phyloP scores from a whole-genome alignment of 2,329 filamentous ascomycete genomes.

The Aspergillus sp. region DNA sequence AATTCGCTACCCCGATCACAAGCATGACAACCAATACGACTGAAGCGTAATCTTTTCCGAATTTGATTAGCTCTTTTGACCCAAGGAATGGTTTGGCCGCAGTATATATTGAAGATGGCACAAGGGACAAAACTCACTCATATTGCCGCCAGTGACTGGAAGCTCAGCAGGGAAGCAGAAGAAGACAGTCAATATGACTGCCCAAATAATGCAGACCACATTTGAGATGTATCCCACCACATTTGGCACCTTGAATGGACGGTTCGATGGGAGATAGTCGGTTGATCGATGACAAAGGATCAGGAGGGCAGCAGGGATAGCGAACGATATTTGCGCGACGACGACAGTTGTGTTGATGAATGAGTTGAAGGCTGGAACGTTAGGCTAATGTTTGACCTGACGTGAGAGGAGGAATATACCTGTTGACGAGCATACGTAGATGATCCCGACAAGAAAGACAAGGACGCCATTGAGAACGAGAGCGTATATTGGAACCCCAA shows the following conservation, averaged over 20 bases:
- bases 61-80: neutral
- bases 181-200: conserved; percentile 21
- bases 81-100: neutral
- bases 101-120: neutral
- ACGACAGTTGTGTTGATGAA: conserved; percentile 25
- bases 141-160: conserved; percentile 22
- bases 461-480: conserved; percentile 16
- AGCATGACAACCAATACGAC: conserved; percentile 21
- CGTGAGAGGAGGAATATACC: conserved; percentile 8
- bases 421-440: conserved; percentile 23
- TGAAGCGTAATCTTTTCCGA: conserved; percentile 19
- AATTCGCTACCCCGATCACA: conserved; percentile 20
- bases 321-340: conserved; percentile 24
- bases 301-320: conserved; percentile 20
- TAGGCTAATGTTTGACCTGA: neutral
- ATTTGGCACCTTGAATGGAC: conserved; percentile 15
- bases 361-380: conserved; percentile 21
- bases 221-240: conserved; percentile 20
- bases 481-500: conserved; percentile 19
- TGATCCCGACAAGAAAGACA: conserved; percentile 21
- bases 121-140: conserved; percentile 19
- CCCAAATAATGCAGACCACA: conserved; percentile 17
- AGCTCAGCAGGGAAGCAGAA: conserved; percentile 21
- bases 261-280: conserved; percentile 17
- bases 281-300: conserved; percentile 13